Evolutionary conservation across 2,329 filamentous ascomycete genomes (phyloP).

Genomic region (Pseudonectria buxi): DNA sequence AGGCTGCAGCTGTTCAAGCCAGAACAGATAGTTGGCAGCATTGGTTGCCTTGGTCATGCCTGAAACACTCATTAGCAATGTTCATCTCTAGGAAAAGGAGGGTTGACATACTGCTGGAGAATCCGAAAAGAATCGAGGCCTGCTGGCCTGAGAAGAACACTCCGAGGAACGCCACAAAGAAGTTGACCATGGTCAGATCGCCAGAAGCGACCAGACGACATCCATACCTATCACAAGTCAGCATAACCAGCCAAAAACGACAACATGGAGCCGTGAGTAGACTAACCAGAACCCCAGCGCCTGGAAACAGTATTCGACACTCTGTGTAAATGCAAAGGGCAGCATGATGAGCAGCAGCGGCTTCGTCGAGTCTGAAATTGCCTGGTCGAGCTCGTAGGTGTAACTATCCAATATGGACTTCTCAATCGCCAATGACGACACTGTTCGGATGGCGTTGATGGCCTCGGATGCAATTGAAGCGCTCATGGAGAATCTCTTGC

Average conservation of each 20-base stretch:
- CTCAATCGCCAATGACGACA: conserved; percentile 37
- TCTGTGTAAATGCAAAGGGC: conserved; percentile 29
- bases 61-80: no score
- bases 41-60: no score
- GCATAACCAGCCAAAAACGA: neutral
- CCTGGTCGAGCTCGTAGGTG: conserved; percentile 17
- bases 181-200: neutral
- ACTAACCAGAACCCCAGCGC: conserved; percentile 32
- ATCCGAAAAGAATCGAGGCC: neutral
- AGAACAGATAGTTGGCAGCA: neutral
- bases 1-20: neutral
- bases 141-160: conserved; percentile 1
- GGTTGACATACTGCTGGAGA: no score
- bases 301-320: conserved; percentile 28
- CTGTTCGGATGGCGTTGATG: conserved; percentile 32
- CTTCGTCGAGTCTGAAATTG: conserved; percentile 14
- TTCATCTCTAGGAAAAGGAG: no score
- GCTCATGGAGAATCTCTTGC: conserved; percentile 23
- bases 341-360: conserved; percentile 26
- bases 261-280: neutral
- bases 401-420: conserved; percentile 27
- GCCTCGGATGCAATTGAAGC: conserved; percentile 39
- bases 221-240: neutral
- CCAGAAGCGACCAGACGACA: neutral
- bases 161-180: conserved; percentile 1